A percentile compares a stretch with the other conserved stretches of the same genome.
These are phyloP conservation scores for Polyplosphaeria fusca DNA, from an alignment of 495 filamentous ascomycete species.

Conservation along the genomic window DNA sequence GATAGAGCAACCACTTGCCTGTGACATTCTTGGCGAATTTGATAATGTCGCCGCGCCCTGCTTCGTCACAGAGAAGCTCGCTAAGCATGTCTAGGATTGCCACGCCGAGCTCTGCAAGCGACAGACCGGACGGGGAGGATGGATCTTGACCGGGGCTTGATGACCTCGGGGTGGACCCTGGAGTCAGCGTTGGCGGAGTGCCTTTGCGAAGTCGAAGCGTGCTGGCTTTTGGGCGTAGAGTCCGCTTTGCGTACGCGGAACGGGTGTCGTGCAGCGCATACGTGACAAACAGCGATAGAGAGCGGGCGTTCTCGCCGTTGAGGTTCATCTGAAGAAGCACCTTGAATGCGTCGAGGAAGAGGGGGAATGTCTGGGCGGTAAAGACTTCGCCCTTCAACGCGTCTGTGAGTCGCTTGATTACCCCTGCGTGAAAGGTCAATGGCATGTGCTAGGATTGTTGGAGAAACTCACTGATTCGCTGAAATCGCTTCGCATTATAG, in stretches of 20 bases:
- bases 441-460: background rate
- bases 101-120: constrained; percentile 59
- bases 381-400: constrained; percentile 83
- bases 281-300: constrained; percentile 88
- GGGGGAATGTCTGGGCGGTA: constrained; percentile 61
- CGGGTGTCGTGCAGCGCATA: constrained; percentile 74
- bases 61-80: constrained; percentile 73
- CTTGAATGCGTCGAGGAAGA: constrained; percentile 73
- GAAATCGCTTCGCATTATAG: constrained; percentile 81
- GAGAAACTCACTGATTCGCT: constrained; percentile 77
- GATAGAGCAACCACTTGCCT: constrained; percentile 96
- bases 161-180: constrained; percentile 30
- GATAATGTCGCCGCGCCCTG: constrained; percentile 61
- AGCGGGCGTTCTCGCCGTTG: constrained; percentile 76
- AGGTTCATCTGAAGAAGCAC: constrained; percentile 73
- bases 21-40: constrained; percentile 95
- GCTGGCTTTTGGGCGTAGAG: constrained; percentile 47
- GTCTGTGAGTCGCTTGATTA: constrained; percentile 84
- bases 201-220: constrained; percentile 34
- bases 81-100: constrained; percentile 78
- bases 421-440: constrained; percentile 53
- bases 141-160: constrained; percentile 27
- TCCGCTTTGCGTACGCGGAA: constrained; percentile 48
- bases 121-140: constrained; percentile 19
- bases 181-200: constrained; percentile 23